phyloP scores from a whole-genome alignment of 108 stramenopile species.

The Epithemia pelagica region DNA sequence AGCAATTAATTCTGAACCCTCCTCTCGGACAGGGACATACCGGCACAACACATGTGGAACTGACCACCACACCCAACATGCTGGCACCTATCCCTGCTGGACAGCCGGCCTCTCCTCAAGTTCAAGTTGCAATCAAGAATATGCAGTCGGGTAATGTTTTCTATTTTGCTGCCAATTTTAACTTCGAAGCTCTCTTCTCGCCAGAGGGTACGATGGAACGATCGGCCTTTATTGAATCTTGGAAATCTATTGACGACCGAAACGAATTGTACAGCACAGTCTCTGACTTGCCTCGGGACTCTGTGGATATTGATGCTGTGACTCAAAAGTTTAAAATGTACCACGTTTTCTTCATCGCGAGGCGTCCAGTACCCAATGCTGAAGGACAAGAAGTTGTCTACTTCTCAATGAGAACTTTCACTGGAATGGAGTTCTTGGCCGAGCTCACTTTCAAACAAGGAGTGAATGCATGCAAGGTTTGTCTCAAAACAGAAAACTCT shows the following conservation, averaged over 20 bases:
- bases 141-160: conserved; percentile 83
- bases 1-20: conserved; percentile 79
- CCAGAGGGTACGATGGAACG: conserved; percentile 74
- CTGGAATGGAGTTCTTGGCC: conserved; percentile 73
- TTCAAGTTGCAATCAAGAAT: conserved; percentile 94
- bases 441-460: conserved; percentile 94
- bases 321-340: conserved; percentile 66
- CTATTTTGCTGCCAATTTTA: conserved; percentile 83
- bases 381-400: conserved; percentile 92
- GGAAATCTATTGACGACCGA: conserved; percentile 87
- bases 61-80: conserved; percentile 75
- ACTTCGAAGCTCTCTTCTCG: conserved; percentile 75
- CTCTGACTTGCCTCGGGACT: conserved; percentile 52
- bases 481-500: conserved; percentile 77
- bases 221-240: conserved; percentile 68
- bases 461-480: conserved; percentile 87
- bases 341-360: conserved; percentile 88
- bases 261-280: conserved; percentile 80
- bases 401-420: conserved; percentile 74
- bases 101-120: conserved; percentile 63
- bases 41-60: conserved; percentile 48
- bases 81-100: conserved; percentile 60
- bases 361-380: conserved; percentile 85
- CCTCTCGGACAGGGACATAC: conserved; percentile 58
- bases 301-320: conserved; percentile 74